Base-by-base conservation (phyloP, 495 filamentous ascomycete species). In the Lasiosphaeriaceae sp. region DNA sequence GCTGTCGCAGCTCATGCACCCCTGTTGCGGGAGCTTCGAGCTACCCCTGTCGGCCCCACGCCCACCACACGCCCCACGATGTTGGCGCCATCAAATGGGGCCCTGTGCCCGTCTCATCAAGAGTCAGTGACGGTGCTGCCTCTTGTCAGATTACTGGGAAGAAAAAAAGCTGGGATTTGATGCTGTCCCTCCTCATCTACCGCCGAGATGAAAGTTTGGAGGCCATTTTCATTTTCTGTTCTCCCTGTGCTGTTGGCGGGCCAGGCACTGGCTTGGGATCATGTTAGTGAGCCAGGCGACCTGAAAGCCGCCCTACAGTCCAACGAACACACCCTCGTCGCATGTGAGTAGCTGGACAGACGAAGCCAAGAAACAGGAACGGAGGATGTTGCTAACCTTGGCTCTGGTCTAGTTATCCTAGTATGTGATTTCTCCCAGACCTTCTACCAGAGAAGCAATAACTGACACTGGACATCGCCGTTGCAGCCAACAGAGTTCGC, bases 241-340 rank as follows among this genome's bases (percentile, higher is more conserved):
- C 19, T 62, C 50, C 46, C 54, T 16, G 14, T 64, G 12, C 39
- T 43, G 11, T 43, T 70, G 4, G 45, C 57, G 3, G 23, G 43
- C 29, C 20, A 52, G 16, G 29, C 60, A 22, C 21, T 50, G 17
- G 70, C 68, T 17, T 79, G 75, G 77, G 62, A 69, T 23, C 73
- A 75, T 61, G 59, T 63, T 0, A 58, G 56, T 11, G 65, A 67
- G 14, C 52, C 65, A 17, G 68, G 68, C 9, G 62, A 72, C 16
- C 54, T 66, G 20, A 37, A 61, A 14, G 55, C 62, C n/a, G 58
- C 62, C 11, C 62, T 76, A 35, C 50, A 56, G 17, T 56, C 58
- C 0, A 63, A 73, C 17, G 71, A 74, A 3, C 56, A 67, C 48
- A 70, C 66, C 1, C 60, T 80, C 21, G 69, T 76, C 60, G 75